Percentiles rank a stretch among this genome's conserved stretches.
Conservation (phyloP, 2,329 filamentous ascomycete genomes). For the Xylaria arbuscula region DNA sequence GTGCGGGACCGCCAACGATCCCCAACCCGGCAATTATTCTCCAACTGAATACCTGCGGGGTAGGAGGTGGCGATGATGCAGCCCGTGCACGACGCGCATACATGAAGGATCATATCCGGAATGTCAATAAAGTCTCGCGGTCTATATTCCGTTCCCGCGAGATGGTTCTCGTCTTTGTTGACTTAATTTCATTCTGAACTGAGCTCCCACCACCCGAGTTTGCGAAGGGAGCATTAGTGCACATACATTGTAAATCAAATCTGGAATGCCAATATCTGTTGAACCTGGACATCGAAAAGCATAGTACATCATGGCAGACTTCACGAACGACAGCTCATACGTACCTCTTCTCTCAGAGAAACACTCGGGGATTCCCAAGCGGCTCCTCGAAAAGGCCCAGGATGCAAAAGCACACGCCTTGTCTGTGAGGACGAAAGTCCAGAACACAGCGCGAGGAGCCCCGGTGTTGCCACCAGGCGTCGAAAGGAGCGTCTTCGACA, state of each 20-base stretch:
- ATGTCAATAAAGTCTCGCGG: too few species aligned
- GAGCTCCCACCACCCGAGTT: too few species aligned
- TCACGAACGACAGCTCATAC: conserved; percentile 44
- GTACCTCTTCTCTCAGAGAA: conserved; percentile 53
- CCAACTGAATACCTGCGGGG: conserved; percentile 25
- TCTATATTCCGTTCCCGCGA: too few species aligned
- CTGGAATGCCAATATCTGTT: neutral
- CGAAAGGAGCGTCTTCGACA: conserved; percentile 48
- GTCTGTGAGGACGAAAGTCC: conserved; percentile 50
- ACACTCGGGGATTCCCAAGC: conserved; percentile 55
- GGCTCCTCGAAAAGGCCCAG: conserved; percentile 52
- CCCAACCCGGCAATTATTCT: conserved; percentile 32
- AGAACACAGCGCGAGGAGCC: conserved; percentile 46
- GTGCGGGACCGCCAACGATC: conserved; percentile 24
- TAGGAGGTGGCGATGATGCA: conserved; percentile 7
- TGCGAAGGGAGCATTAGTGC: too few species aligned
- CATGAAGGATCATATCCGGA: neutral
- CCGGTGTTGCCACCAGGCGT: conserved; percentile 56
- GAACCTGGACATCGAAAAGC: neutral
- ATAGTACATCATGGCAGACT: conserved; percentile 23
- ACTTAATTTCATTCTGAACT: too few species aligned
- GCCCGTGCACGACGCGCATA: neutral
- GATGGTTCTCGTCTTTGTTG: too few species aligned
- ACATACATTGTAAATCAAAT: neutral
- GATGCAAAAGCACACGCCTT: conserved; percentile 51